Evolutionary conservation across 768 basidiomycete genomes (phyloP).

Genomic region (Sistotremastrum niveocremeum): DNA sequence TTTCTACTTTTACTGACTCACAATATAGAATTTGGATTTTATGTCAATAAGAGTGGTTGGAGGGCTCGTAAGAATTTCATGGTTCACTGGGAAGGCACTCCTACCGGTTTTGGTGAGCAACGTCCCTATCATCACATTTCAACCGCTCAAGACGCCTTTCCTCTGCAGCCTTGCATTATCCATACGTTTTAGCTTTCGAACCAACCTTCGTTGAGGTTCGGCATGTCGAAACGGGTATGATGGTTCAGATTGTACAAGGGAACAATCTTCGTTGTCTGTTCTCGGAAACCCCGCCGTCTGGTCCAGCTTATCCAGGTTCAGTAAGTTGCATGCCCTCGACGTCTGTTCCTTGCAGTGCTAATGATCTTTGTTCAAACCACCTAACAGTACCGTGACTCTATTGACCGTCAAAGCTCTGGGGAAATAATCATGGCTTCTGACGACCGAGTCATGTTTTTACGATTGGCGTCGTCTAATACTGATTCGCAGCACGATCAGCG

Average conservation of each 20-base stretch:
- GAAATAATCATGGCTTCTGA: slow-evolving; percentile 88
- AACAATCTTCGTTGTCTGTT: slow-evolving; percentile 83
- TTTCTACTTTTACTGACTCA: slow-evolving; percentile 5
- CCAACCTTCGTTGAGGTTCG: slow-evolving; percentile 93
- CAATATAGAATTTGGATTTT: slow-evolving; percentile 86
- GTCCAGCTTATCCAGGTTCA: no score
- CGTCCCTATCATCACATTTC: not conserved
- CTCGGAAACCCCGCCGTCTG: slow-evolving; percentile 83
- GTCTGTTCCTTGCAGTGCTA: no score
- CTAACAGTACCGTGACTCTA: no score
- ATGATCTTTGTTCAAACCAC: no score
- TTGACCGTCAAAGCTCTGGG: not conserved
- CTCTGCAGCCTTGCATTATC: slow-evolving; percentile 78
- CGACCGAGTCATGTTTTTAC: slow-evolving; percentile 66
- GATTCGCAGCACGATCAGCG: no score
- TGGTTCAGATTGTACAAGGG: slow-evolving; percentile 93
- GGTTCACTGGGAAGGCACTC: slow-evolving; percentile 93
- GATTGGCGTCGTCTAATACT: slow-evolving; percentile 25
- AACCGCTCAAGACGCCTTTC: not conserved
- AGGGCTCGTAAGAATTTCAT: slow-evolving; percentile 84
- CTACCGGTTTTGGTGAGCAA: slow-evolving; percentile 85
- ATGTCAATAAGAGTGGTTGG: slow-evolving; percentile 94
- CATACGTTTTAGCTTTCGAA: slow-evolving; percentile 94
- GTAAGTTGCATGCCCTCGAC: no score
- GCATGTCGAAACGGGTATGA: slow-evolving; percentile 81